Percentiles rank a stretch among this genome's conserved stretches.
phyloP scores from a whole-genome alignment of 2,329 filamentous ascomycete species.

The Colletotrichum tabaci region DNA sequence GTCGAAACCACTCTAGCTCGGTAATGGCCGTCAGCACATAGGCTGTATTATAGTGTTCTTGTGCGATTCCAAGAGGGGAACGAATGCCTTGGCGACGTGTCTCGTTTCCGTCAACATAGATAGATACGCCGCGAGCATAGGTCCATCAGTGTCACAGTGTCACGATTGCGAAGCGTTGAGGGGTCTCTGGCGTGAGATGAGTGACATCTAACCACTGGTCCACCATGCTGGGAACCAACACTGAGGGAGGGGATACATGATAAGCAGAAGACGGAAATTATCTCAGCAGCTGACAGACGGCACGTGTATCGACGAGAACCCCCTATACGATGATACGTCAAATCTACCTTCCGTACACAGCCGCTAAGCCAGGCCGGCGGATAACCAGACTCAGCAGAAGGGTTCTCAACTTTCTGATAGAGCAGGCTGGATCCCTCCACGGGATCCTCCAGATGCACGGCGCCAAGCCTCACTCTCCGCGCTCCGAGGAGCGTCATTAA shows the following conservation, averaged over 20 bases:
- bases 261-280: conserved; percentile 6
- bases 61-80: too few relatives aligned
- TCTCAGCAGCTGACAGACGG: conserved; percentile 8
- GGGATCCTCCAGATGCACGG: background rate
- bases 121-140: background rate
- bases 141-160: background rate
- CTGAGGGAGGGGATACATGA: conserved; percentile 6
- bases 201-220: conserved; percentile 24
- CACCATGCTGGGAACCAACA: conserved; percentile 4
- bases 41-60: too few relatives aligned
- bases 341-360: background rate
- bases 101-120: too few relatives aligned
- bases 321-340: conserved; percentile 18
- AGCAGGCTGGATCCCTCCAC: conserved; percentile 7
- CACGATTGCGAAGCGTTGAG: background rate
- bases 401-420: background rate
- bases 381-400: conserved; percentile 2
- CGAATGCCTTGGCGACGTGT: too few relatives aligned
- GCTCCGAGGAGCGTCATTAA: background rate
- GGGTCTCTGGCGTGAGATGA: conserved; percentile 24
- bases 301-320: conserved; percentile 21
- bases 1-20: background rate
- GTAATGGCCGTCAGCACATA: background rate
- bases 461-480: conserved; percentile 10
- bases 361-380: background rate